Evolutionary conservation across 2,329 filamentous ascomycete species (phyloP).

Genomic region (Thyridium curvatum): DNA sequence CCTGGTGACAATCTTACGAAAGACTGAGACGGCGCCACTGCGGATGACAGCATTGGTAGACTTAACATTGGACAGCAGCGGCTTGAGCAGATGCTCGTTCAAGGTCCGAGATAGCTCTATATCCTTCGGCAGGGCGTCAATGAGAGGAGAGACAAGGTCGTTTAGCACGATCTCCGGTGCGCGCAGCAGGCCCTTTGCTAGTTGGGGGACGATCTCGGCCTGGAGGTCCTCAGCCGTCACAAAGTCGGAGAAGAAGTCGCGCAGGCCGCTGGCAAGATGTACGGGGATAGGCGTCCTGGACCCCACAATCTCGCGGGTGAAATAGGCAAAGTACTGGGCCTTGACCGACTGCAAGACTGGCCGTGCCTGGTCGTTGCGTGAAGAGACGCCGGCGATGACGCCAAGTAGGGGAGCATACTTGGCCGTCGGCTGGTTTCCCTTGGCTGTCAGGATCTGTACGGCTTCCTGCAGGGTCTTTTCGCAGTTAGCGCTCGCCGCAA

Average conservation of each 20-base stretch:
- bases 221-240: conserved; percentile 67
- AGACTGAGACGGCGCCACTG: conserved; percentile 67
- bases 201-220: conserved; percentile 67
- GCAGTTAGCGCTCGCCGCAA: conserved; percentile 51
- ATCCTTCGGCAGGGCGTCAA: conserved; percentile 59
- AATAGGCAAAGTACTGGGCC: conserved; percentile 72
- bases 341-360: conserved; percentile 60
- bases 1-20: conserved; percentile 60
- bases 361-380: conserved; percentile 60
- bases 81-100: conserved; percentile 69
- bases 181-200: conserved; percentile 85
- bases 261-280: conserved; percentile 67
- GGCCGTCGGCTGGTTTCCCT: conserved; percentile 55
- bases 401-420: conserved; percentile 76
- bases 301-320: conserved; percentile 75
- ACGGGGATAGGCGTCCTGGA: conserved; percentile 65
- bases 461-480: conserved; percentile 56
- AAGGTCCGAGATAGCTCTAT: conserved; percentile 76
- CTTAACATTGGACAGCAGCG: conserved; percentile 82
- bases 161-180: conserved; percentile 85
- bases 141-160: conserved; percentile 68
- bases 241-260: conserved; percentile 78
- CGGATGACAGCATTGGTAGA: conserved; percentile 79
- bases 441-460: conserved; percentile 62
- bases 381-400: conserved; percentile 79